These are phyloP conservation scores for Rubia peregrina DNA, from an alignment of 305 asterid species.

Conservation along the genomic window DNA sequence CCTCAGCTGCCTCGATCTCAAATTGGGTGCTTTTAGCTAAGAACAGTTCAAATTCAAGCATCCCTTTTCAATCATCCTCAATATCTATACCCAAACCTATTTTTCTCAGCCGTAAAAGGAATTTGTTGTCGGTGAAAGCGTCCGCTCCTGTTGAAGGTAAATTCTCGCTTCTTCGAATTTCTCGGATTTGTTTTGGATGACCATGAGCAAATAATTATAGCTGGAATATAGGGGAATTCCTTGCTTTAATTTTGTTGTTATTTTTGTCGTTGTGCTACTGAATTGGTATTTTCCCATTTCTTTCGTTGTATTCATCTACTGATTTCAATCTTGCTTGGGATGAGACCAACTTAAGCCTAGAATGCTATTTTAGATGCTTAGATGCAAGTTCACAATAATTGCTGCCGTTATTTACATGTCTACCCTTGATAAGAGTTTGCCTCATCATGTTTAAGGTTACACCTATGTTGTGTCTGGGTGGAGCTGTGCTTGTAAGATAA, in stretches of 20 bases:
- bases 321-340: neutral
- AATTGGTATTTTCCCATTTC: neutral
- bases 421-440: neutral
- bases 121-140: slow-evolving; percentile 16
- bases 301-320: neutral
- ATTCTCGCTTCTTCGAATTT: neutral
- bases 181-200: neutral
- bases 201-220: slow-evolving; percentile 1
- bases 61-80: slow-evolving; percentile 12
- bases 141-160: slow-evolving; percentile 22
- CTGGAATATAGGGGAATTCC: neutral
- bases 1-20: slow-evolving; percentile 11
- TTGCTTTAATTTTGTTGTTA: neutral
- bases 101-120: neutral
- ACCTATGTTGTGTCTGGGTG: too few relatives aligned
- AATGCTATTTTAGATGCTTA: neutral
- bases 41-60: slow-evolving; percentile 4
- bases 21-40: neutral
- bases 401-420: neutral
- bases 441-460: neutral
- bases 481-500: too few relatives aligned
- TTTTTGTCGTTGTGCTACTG: neutral
- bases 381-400: neutral
- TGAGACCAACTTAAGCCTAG: neutral
- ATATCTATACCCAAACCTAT: slow-evolving; percentile 14